Evolutionary conservation across 176 grass and related monocot genomes (phyloP).

Genomic region (Lolium multiflorum): DNA sequence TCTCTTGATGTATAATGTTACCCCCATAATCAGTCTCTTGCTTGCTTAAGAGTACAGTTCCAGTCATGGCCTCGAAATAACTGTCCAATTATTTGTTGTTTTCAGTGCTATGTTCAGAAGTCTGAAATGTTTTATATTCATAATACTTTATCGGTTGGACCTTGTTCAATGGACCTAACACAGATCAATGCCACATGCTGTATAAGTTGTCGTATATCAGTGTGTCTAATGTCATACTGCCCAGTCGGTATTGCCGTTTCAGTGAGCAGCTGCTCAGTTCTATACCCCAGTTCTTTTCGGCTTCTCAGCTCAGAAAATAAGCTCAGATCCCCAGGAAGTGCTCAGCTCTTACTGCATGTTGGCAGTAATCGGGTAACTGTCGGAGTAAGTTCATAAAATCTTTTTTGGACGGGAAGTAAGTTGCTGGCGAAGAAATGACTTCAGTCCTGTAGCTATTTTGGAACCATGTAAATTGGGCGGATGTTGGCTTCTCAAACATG

Average conservation of each 20-base stretch:
- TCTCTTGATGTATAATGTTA: slow-evolving; percentile 48
- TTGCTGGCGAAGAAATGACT: background rate
- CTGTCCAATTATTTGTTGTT: slow-evolving; percentile 25
- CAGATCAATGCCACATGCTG: background rate
- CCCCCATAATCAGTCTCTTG: slow-evolving; percentile 28
- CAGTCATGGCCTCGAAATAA: slow-evolving; percentile 33
- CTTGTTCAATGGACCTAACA: background rate
- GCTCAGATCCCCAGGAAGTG: background rate
- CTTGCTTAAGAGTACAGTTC: slow-evolving; percentile 46
- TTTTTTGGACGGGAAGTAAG: background rate
- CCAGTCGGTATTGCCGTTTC: background rate
- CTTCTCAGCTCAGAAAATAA: too few species aligned
- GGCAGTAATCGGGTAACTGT: background rate
- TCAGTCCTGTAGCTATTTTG: background rate
- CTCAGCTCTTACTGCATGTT: background rate
- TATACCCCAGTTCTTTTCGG: too few species aligned
- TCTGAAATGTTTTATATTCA: slow-evolving; percentile 14
- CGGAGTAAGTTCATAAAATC: background rate
- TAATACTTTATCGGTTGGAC: background rate
- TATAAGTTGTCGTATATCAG: background rate
- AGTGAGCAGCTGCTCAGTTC: background rate
- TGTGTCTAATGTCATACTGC: background rate
- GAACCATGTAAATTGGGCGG: background rate
- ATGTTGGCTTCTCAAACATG: slow-evolving; percentile 9
- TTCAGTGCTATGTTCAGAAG: background rate